Percentiles rank a stretch among this genome's conserved stretches.
Evolutionary conservation across 148 eudicot species (phyloP).

Genomic region (Camellia granthamiana): DNA sequence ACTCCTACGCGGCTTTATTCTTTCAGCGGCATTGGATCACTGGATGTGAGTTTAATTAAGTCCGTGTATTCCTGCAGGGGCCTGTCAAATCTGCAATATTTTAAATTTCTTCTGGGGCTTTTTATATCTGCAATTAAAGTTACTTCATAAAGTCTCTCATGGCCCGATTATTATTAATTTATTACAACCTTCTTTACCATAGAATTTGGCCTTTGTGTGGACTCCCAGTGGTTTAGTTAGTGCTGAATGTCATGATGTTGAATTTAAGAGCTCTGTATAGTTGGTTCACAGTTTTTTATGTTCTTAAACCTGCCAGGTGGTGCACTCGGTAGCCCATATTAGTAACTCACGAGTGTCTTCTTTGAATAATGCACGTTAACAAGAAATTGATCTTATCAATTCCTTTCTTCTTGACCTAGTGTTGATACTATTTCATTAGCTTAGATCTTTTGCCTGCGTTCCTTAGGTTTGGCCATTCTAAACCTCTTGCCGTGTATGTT

Average conservation of each 20-base stretch:
- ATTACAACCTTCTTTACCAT: too few species aligned
- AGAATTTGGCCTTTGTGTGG: too few species aligned
- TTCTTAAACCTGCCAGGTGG: neutral
- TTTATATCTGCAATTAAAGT: too few species aligned
- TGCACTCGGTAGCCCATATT: neutral
- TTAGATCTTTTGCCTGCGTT: neutral
- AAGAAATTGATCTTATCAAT: conserved; percentile 9
- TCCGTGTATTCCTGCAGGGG: neutral
- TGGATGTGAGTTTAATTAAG: conserved; percentile 55
- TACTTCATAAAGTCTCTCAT: too few species aligned
- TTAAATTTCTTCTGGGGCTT: neutral
- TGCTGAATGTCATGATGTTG: conserved; percentile 1
- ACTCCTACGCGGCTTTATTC: conserved; percentile 93
- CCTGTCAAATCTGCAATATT: neutral
- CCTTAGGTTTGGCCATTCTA: neutral
- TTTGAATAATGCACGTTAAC: neutral
- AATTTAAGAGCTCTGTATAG: neutral
- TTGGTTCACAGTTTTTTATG: neutral
- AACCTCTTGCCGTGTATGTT: neutral
- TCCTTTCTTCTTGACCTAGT: neutral
- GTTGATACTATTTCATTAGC: neutral
- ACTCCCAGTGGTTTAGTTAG: neutral
- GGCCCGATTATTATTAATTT: too few species aligned
- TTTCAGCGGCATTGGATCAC: conserved; percentile 84
- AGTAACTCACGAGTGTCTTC: neutral